Evolutionary conservation across 805 yeast genomes (phyloP).

Genomic region (Candida loeiensis): DNA sequence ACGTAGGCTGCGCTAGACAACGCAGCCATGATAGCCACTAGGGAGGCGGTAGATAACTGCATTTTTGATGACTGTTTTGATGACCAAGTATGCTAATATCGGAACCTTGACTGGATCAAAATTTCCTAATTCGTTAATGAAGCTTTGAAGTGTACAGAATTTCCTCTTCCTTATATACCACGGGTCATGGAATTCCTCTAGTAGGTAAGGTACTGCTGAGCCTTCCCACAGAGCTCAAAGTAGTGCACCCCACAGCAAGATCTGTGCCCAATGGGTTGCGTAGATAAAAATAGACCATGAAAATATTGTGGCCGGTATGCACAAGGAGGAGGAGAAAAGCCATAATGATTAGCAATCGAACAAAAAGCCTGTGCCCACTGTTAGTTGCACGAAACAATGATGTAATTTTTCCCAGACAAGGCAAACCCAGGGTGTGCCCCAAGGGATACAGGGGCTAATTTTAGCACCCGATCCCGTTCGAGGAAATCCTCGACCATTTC

Average conservation of each 20-base stretch:
- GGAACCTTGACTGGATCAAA: background rate
- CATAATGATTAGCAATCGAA: background rate
- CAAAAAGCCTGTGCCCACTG: background rate
- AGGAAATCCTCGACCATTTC: no score
- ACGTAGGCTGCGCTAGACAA: conserved; percentile 22
- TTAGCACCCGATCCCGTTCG: no score
- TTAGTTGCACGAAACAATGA: background rate
- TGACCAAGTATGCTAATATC: background rate
- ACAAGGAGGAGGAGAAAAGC: background rate
- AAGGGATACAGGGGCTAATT: conserved; percentile 1
- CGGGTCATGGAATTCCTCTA: background rate
- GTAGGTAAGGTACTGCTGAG: background rate
- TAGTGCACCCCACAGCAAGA: background rate
- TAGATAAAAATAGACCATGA: background rate
- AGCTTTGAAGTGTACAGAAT: background rate
- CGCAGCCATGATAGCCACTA: conserved; percentile 13
- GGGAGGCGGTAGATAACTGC: conserved; percentile 7
- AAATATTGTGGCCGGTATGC: background rate
- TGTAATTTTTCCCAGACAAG: background rate
- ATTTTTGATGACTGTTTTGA: background rate
- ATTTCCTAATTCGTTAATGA: background rate
- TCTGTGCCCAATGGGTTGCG: background rate
- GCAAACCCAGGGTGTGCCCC: background rate
- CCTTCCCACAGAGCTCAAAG: background rate
- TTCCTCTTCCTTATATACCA: conserved; percentile 2